These are phyloP conservation scores for Fusarium pseudocircinatum DNA, from an alignment of 2,329 filamentous ascomycete genomes.

Conservation along the genomic window DNA sequence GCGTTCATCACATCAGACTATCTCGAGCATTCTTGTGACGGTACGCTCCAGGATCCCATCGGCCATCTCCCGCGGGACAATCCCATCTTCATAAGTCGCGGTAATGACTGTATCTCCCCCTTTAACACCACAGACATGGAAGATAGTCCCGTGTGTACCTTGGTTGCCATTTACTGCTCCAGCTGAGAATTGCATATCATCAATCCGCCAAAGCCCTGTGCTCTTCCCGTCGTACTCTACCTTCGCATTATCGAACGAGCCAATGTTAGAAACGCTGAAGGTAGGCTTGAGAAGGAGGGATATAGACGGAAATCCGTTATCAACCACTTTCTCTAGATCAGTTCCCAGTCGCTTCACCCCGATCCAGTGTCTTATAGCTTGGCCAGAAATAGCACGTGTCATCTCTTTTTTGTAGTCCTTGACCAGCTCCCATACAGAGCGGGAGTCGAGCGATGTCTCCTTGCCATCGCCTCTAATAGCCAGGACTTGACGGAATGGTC, in stretches of 20 bases:
- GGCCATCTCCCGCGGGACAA: background rate
- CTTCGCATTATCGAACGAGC: background rate
- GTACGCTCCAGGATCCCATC: background rate
- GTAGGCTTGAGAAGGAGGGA: constrained; percentile 14
- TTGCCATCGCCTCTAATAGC: background rate
- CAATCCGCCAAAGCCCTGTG: constrained; percentile 13
- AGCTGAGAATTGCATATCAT: constrained; percentile 29
- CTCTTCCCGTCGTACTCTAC: background rate
- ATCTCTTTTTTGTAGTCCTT: constrained; percentile 2
- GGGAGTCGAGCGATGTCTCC: background rate
- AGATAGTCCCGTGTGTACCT: constrained; percentile 1
- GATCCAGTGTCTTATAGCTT: background rate
- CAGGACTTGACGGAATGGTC: background rate
- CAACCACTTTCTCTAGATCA: constrained; percentile 10
- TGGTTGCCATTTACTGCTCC: constrained; percentile 14
- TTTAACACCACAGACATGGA: constrained; percentile 9
- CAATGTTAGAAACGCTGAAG: constrained; percentile 22
- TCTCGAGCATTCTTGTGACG: background rate
- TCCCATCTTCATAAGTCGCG: constrained; percentile 22
- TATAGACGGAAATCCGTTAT: constrained; percentile 9
- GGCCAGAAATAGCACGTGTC: background rate
- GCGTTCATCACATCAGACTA: background rate
- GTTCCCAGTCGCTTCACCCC: constrained; percentile 5
- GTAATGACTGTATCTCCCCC: constrained; percentile 21
- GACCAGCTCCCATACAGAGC: constrained; percentile 11